A percentile compares a stretch with the other conserved stretches of the same genome.
These are phyloP conservation scores for Pestalotiopsis sp. DNA, from an alignment of 2,329 filamentous ascomycete genomes.

Conservation along the genomic window DNA sequence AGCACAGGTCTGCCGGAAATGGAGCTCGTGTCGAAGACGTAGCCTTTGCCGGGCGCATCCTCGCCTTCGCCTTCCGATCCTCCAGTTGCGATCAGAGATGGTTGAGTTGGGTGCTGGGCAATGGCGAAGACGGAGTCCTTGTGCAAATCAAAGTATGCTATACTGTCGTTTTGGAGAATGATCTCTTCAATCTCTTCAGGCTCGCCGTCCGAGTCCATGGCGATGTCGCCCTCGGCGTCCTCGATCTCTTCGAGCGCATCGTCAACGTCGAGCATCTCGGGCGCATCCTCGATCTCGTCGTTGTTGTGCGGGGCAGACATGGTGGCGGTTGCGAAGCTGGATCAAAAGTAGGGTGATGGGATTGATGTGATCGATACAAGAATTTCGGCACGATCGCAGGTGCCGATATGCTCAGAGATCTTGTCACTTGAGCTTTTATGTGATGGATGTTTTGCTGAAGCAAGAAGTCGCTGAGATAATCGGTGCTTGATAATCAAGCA, in stretches of 20 bases:
- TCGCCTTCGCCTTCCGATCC: constrained; percentile 66
- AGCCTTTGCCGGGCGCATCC: constrained; percentile 74
- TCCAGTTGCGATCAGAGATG: constrained; percentile 82
- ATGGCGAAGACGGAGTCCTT: constrained; percentile 94
- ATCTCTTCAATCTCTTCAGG: constrained; percentile 78
- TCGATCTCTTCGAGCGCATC: constrained; percentile 76
- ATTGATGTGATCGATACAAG: neutral
- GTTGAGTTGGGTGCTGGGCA: constrained; percentile 82
- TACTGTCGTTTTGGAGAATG: constrained; percentile 85
- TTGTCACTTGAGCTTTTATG: neutral
- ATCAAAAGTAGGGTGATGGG: too few relatives aligned
- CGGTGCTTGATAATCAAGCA: constrained; percentile 12
- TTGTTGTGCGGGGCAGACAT: constrained; percentile 42
- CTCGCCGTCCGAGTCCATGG: constrained; percentile 76
- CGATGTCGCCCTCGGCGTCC: constrained; percentile 65
- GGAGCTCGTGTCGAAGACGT: constrained; percentile 77
- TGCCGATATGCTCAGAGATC: neutral
- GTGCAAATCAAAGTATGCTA: constrained; percentile 89
- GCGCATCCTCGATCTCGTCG: constrained; percentile 53
- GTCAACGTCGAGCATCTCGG: constrained; percentile 74
- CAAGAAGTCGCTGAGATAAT: neutral
- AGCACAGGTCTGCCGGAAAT: constrained; percentile 68
- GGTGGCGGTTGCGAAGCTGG: constrained; percentile 11
- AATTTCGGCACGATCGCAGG: neutral
- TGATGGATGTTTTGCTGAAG: neutral